These are phyloP conservation scores for Scenedesmus sp. DNA, from an alignment of 163 green algal species.

Conservation along the genomic window DNA sequence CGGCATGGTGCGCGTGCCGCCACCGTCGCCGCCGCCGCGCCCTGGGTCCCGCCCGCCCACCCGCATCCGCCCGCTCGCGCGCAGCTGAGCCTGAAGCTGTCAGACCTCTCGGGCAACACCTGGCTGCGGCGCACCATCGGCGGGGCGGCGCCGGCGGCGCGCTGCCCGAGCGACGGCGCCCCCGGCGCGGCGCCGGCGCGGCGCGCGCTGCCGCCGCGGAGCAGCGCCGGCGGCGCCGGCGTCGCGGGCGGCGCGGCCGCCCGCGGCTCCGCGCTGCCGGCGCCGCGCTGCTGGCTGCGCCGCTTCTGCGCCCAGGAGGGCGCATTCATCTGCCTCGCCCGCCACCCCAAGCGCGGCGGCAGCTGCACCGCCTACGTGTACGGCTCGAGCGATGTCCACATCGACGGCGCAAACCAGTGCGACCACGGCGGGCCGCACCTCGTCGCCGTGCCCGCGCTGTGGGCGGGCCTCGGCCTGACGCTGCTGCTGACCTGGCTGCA, in stretches of 20 bases:
- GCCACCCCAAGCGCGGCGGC: conserved; percentile 1
- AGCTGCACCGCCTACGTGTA: conserved; percentile 40
- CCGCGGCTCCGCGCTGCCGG: neutral
- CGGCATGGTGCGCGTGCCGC: too few species aligned
- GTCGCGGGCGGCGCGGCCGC: neutral
- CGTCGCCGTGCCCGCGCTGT: conserved; percentile 7
- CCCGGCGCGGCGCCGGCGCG: too few species aligned
- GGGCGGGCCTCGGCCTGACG: neutral
- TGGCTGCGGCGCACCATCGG: neutral
- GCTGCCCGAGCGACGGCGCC: neutral
- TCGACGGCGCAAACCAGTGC: conserved; percentile 32
- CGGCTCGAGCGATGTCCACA: conserved; percentile 29
- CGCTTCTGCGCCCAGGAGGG: conserved; percentile 39
- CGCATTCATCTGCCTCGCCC: conserved; percentile 31
- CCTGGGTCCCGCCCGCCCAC: too few species aligned
- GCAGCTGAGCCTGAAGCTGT: conserved; percentile 28
- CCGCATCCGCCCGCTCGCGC: too few species aligned
- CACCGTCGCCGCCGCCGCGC: too few species aligned
- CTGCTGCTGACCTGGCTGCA: conserved; percentile 44
- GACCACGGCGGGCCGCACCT: conserved; percentile 38
- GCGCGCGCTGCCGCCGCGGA: neutral
- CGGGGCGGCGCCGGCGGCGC: neutral
- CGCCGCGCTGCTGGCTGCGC: conserved; percentile 36
- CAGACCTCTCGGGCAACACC: conserved; percentile 35
- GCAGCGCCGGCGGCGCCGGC: neutral